These are phyloP conservation scores for Saururus chinensis DNA, from an alignment of 164 flowering plant genomes.

Conservation along the genomic window DNA sequence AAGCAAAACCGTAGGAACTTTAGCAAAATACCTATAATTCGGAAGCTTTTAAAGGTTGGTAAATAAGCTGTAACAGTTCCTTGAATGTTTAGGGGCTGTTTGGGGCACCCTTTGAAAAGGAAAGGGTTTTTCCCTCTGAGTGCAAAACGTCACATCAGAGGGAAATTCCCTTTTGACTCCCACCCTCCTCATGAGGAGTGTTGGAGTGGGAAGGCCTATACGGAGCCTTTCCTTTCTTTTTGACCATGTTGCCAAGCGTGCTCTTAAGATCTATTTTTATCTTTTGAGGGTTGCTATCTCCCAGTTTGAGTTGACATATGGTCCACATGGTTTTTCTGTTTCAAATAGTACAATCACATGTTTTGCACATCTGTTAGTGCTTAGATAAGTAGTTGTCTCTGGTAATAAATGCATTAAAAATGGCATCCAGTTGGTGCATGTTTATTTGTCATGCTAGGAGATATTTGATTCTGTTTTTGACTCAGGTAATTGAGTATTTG, in stretches of 20 bases:
- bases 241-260: too few relatives aligned
- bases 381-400: neutral
- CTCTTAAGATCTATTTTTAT: too few relatives aligned
- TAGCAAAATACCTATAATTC: constrained; percentile 73
- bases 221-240: too few relatives aligned
- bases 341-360: neutral
- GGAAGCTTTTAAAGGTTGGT: constrained; percentile 89
- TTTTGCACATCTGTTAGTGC: neutral
- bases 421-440: neutral
- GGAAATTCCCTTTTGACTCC: too few relatives aligned
- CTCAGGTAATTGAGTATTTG: constrained; percentile 50
- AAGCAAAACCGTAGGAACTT: constrained; percentile 69
- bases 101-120: too few relatives aligned
- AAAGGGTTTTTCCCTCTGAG: too few relatives aligned
- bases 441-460: neutral
- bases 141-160: too few relatives aligned
- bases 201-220: too few relatives aligned
- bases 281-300: neutral
- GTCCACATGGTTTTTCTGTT: neutral
- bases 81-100: neutral
- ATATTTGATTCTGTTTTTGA: neutral
- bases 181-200: too few relatives aligned
- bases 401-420: neutral
- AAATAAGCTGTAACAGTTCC: neutral
- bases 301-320: neutral